Conservation (phyloP, 1,284 basidiomycete genomes). For the Grifola frondosa region DNA sequence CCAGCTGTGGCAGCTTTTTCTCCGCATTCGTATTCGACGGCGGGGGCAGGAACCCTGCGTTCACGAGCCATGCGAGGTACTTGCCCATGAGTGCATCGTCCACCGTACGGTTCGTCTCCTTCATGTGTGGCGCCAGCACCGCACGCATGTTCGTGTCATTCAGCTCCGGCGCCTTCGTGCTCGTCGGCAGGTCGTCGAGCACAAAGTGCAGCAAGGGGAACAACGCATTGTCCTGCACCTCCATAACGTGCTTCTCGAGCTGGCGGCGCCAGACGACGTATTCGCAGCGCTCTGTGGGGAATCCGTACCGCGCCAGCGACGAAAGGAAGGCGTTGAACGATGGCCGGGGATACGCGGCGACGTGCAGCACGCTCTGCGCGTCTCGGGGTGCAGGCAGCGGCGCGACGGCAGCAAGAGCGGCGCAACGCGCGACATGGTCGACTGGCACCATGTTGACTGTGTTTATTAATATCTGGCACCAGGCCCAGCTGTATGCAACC, state of each 20-base stretch:
- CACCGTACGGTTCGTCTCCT: conserved; percentile 63
- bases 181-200: conserved; percentile 94
- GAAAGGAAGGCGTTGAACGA: conserved; percentile 90
- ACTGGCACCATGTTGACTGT: conserved; percentile 98
- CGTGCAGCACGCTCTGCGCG: conserved; percentile 77
- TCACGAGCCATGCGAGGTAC: conserved; percentile 94
- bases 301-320: conserved; percentile 80
- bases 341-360: conserved; percentile 84
- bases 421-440: conserved; percentile 90
- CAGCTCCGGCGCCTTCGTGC: conserved; percentile 91
- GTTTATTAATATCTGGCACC: conserved; percentile 97
- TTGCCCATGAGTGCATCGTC: conserved; percentile 76
- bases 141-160: conserved; percentile 84
- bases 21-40: conserved; percentile 44
- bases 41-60: conserved; percentile 81
- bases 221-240: conserved; percentile 92
- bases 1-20: conserved; percentile 47
- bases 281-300: conserved; percentile 75
- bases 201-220: conserved; percentile 98
- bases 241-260: conserved; percentile 94
- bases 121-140: conserved; percentile 53
- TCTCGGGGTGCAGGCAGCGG: conserved; percentile 44
- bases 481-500: conserved; percentile 96
- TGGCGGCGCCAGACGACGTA: conserved; percentile 91
- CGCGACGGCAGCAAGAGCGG: conserved; percentile 67